These are phyloP conservation scores for Kodamaea ohmeri DNA, from an alignment of 1,139 yeast genomes.

Conservation along the genomic window DNA sequence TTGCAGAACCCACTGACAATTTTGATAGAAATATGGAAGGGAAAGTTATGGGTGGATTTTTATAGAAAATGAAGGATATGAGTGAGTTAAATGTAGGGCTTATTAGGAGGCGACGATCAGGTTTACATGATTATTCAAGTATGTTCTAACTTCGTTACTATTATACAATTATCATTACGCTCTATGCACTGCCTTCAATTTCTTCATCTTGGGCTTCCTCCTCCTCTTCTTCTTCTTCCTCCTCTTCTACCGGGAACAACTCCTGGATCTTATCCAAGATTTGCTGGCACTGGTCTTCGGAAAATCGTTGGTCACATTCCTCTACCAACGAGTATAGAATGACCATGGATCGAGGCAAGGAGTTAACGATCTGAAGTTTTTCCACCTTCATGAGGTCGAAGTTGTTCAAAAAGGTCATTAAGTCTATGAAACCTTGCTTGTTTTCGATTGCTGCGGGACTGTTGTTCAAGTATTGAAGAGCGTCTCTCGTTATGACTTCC, in stretches of 20 bases:
- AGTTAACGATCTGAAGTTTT: slow-evolving; percentile 76
- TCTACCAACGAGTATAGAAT: slow-evolving; percentile 78
- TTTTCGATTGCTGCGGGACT: slow-evolving; percentile 42
- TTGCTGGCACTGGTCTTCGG: slow-evolving; percentile 56
- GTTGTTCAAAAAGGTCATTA: slow-evolving; percentile 51
- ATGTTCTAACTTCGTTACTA: no score
- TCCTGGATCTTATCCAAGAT: slow-evolving; percentile 50
- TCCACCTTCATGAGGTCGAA: slow-evolving; percentile 77
- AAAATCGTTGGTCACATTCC: slow-evolving; percentile 84
- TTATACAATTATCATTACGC: slow-evolving; percentile 1
- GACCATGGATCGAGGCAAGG: slow-evolving; percentile 76
- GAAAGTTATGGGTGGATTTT: slow-evolving; percentile 16
- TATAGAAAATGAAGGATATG: slow-evolving; percentile 9
- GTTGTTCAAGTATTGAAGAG: slow-evolving; percentile 47
- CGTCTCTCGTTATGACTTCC: slow-evolving; percentile 70
- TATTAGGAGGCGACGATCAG: no score
- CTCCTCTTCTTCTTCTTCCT: slow-evolving; percentile 34
- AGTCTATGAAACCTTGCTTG: slow-evolving; percentile 47
- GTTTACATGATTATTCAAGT: no score
- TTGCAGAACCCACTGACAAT: background rate
- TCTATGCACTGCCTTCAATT: slow-evolving; percentile 9
- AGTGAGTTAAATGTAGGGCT: background rate
- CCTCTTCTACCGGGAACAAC: slow-evolving; percentile 46
- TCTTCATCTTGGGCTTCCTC: slow-evolving; percentile 24
- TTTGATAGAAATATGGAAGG: slow-evolving; percentile 6